Percentiles rank a stretch among this genome's conserved stretches.
Conservation (phyloP, 2,329 filamentous ascomycete genomes). For the Aspergillus pseudoterreus region DNA sequence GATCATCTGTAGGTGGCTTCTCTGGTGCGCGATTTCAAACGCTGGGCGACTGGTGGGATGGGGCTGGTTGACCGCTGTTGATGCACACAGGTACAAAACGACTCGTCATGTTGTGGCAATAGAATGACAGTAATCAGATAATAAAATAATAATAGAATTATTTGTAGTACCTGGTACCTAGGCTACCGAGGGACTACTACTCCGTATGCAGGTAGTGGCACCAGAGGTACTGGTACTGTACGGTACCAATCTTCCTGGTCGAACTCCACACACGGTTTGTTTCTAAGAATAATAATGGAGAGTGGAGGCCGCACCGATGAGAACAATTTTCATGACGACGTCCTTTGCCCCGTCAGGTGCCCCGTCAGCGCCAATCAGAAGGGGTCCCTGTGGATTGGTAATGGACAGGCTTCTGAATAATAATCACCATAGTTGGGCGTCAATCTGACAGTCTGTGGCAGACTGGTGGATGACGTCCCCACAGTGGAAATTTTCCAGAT, state of each 20-base stretch:
- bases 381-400: slow-evolving; percentile 3
- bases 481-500: slow-evolving; percentile 10
- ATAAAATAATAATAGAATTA: neutral
- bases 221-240: too few species aligned
- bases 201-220: too few species aligned
- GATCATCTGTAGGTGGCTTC: neutral
- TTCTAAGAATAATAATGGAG: slow-evolving; percentile 15
- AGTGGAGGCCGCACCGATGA: slow-evolving; percentile 12
- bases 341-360: too few species aligned
- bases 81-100: too few species aligned
- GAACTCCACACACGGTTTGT: slow-evolving; percentile 3
- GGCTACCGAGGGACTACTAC: too few species aligned
- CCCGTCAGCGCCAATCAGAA: slow-evolving; percentile 3
- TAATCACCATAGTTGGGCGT: slow-evolving; percentile 13
- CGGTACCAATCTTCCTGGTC: neutral
- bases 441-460: slow-evolving; percentile 10
- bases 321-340: too few species aligned
- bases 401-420: too few species aligned
- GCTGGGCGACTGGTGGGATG: too few species aligned
- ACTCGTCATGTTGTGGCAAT: neutral
- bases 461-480: slow-evolving; percentile 11
- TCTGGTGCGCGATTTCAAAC: too few species aligned
- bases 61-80: too few species aligned
- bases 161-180: neutral
- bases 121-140: neutral